Conservation (phyloP, 352 stramenopile species). For the Pythium brachiatum region DNA sequence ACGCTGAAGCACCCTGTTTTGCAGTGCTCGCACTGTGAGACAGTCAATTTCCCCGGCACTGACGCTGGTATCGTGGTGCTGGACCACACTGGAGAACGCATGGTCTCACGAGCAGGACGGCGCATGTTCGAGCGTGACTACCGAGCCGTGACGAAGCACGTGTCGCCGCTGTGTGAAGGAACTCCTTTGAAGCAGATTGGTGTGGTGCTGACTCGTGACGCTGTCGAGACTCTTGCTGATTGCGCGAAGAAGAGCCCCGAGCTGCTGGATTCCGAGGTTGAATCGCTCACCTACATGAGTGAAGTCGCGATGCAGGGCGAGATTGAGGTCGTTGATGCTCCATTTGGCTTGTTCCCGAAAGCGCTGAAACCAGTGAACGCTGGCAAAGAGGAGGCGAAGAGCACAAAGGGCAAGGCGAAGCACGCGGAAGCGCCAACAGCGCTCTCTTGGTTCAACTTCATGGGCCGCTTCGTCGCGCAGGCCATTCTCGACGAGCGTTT, state of each 20-base stretch:
- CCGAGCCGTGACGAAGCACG: constrained; percentile 72
- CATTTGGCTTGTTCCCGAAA: constrained; percentile 56
- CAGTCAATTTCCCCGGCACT: constrained; percentile 75
- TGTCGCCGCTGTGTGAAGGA: constrained; percentile 69
- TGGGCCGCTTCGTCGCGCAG: constrained; percentile 67
- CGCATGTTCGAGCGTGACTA: constrained; percentile 83
- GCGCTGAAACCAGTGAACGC: constrained; percentile 22
- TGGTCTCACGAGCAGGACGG: constrained; percentile 61
- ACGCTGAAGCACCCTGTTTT: constrained; percentile 60
- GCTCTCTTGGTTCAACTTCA: constrained; percentile 65
- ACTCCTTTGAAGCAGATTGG: constrained; percentile 56
- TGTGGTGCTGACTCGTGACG: constrained; percentile 35
- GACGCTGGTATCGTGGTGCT: constrained; percentile 72
- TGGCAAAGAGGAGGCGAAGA: constrained; percentile 6
- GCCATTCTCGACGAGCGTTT: constrained; percentile 82
- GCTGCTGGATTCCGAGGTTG: constrained; percentile 63
- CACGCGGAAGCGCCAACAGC: constrained; percentile 8
- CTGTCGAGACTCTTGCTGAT: constrained; percentile 53
- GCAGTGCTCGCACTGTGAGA: constrained; percentile 72
- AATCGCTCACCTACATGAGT: constrained; percentile 54
- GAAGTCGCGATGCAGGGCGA: constrained; percentile 31
- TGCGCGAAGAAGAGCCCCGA: constrained; percentile 46
- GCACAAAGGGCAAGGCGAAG: constrained; percentile 17
- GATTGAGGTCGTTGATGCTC: constrained; percentile 39
- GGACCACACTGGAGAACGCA: constrained; percentile 47